These are phyloP conservation scores for Fraxinus velutina DNA, from an alignment of 305 asterid species.

Conservation along the genomic window DNA sequence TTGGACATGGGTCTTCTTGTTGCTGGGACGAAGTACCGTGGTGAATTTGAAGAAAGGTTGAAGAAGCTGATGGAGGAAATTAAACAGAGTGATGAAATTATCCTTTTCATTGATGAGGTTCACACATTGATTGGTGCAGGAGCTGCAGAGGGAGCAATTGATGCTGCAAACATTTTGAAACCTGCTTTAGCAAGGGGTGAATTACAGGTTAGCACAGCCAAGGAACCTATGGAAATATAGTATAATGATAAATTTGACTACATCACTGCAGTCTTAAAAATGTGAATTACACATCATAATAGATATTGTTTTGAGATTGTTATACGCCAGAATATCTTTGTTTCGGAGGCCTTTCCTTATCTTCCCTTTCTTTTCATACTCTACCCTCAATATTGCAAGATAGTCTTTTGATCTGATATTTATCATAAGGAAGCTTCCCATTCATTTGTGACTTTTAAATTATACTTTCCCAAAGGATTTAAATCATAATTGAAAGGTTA, in stretches of 20 bases:
- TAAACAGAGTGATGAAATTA: constrained; percentile 13
- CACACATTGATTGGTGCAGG: constrained; percentile 6
- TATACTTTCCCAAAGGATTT: neutral
- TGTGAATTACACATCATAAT: neutral
- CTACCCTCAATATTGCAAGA: neutral
- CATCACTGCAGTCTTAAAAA: neutral
- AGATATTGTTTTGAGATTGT: neutral
- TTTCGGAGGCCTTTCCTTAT: neutral
- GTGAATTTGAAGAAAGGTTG: constrained; percentile 16
- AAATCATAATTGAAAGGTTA: neutral
- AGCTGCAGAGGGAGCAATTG: constrained; percentile 4
- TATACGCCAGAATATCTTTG: neutral
- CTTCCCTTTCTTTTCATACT: neutral
- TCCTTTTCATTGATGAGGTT: constrained; percentile 3
- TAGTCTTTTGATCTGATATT: neutral
- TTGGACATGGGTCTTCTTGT: neutral
- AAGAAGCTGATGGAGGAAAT: constrained; percentile 22
- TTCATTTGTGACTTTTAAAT: neutral
- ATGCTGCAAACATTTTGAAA: neutral
- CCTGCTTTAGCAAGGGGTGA: constrained; percentile 3
- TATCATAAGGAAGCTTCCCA: neutral
- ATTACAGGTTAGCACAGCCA: neutral
- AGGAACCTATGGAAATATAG: neutral
- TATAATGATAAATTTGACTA: neutral
- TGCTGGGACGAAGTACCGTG: constrained; percentile 3